These are phyloP conservation scores for Cornus florida DNA, from an alignment of 148 eudicot species.

Conservation along the genomic window DNA sequence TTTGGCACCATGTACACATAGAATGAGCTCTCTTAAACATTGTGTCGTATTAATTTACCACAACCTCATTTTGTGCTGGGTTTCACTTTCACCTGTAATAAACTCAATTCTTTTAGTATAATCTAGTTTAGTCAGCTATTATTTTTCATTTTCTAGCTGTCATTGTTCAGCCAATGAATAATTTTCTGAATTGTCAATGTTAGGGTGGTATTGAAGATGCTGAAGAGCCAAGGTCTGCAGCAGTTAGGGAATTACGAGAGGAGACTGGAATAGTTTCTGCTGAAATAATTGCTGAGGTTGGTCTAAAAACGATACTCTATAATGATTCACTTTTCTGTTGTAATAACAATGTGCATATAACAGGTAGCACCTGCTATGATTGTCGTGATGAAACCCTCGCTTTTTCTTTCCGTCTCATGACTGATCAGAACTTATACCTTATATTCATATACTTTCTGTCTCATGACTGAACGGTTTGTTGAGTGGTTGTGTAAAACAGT, in stretches of 20 bases:
- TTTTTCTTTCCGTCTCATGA: neutral
- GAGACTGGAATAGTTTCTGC: slow-evolving; percentile 88
- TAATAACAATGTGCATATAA: neutral
- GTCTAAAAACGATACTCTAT: neutral
- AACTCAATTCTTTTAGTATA: neutral
- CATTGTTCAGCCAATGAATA: slow-evolving; percentile 2
- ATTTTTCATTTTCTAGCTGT: too few species aligned
- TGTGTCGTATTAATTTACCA: neutral
- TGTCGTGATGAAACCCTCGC: neutral
- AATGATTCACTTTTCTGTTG: neutral
- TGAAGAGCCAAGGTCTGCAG: slow-evolving; percentile 80
- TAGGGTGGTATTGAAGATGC: slow-evolving; percentile 95
- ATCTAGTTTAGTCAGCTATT: neutral
- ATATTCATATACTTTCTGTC: neutral
- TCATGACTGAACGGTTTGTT: neutral
- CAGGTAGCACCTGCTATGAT: neutral
- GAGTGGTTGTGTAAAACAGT: neutral
- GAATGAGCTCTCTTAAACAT: neutral
- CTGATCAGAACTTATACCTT: neutral
- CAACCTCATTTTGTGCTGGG: neutral
- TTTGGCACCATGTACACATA: neutral
- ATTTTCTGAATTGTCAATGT: neutral
- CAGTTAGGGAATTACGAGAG: slow-evolving; percentile 81
- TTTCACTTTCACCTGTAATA: neutral
- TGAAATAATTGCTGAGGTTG: slow-evolving; percentile 76